phyloP scores from a whole-genome alignment of 1,284 basidiomycete genomes.

The Boletus hoseneyae region DNA sequence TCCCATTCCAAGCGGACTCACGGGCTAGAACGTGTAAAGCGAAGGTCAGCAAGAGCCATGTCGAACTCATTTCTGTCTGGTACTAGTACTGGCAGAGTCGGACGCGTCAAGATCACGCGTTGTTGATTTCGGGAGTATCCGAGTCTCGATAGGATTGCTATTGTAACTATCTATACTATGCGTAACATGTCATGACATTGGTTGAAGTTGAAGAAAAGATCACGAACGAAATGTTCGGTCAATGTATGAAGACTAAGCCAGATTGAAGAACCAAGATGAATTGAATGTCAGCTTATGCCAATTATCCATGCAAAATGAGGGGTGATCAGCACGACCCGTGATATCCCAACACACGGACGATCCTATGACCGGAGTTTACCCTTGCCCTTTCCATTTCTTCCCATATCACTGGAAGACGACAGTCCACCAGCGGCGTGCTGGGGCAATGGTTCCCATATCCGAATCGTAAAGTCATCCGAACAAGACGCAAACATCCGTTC shows the following conservation, averaged over 20 bases:
- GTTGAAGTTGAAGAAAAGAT: conserved; percentile 20
- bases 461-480: conserved; percentile 83
- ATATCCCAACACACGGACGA: conserved; percentile 23
- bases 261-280: conserved; percentile 28
- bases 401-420: conserved; percentile 16
- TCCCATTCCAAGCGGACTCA: conserved; percentile 65
- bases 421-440: conserved; percentile 9
- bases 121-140: conserved; percentile 16
- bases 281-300: conserved; percentile 31
- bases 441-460: conserved; percentile 75
- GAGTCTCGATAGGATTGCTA: conserved; percentile 31
- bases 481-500: conserved; percentile 91
- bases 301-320: conserved; percentile 29
- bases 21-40: conserved; percentile 11
- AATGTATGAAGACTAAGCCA: conserved; percentile 26
- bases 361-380: conserved; percentile 63
- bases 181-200: conserved; percentile 31
- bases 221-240: conserved; percentile 28
- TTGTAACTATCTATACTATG: conserved; percentile 35
- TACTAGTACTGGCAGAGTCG: background rate
- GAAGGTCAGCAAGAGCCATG: conserved; percentile 14
- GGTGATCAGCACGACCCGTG: conserved; percentile 21
- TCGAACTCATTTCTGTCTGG: conserved; percentile 14
- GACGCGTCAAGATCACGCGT: conserved; percentile 26
- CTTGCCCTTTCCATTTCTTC: conserved; percentile 54